These are phyloP conservation scores for Aspergillus vadensis DNA, from an alignment of 2,329 filamentous ascomycete genomes.

Conservation along the genomic window DNA sequence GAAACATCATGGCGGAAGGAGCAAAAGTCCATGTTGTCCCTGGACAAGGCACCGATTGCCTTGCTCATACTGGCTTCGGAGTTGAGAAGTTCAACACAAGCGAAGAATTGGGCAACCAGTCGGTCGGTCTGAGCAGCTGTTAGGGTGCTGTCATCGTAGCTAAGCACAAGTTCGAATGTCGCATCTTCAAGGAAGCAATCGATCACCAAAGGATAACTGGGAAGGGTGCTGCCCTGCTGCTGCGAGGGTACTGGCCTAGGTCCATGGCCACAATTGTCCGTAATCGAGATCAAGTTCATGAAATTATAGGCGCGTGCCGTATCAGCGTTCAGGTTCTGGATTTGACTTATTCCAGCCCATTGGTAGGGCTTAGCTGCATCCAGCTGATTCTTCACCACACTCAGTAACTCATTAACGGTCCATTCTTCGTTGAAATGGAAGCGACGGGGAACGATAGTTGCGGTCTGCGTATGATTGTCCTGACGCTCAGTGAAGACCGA, in stretches of 20 bases:
- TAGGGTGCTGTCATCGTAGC: conserved; percentile 16
- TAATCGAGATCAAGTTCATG: conserved; percentile 43
- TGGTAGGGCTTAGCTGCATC: conserved; percentile 62
- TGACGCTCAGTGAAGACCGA: conserved; percentile 37
- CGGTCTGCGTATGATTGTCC: conserved; percentile 33
- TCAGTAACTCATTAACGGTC: conserved; percentile 51
- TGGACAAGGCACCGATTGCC: conserved; percentile 20
- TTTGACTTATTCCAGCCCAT: conserved; percentile 51
- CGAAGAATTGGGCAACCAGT: conserved; percentile 14
- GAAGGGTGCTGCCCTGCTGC: not conserved
- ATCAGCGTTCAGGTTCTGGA: conserved; percentile 55
- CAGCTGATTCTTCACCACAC: conserved; percentile 55
- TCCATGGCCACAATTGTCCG: not conserved
- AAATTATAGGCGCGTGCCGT: conserved; percentile 44
- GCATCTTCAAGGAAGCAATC: conserved; percentile 9
- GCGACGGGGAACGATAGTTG: conserved; percentile 46
- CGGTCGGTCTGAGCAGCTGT: conserved; percentile 11
- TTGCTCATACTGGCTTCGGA: conserved; percentile 16
- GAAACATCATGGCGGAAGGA: conserved; percentile 34
- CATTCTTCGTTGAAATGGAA: conserved; percentile 34
- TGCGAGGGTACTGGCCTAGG: not conserved
- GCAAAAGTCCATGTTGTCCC: conserved; percentile 27
- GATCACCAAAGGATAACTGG: conserved; percentile 14
- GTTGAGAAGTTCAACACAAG: conserved; percentile 10
- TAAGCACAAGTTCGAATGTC: conserved; percentile 4